These are phyloP conservation scores for Fraxinus nigra DNA, from an alignment of 305 asterid species.

Conservation along the genomic window DNA sequence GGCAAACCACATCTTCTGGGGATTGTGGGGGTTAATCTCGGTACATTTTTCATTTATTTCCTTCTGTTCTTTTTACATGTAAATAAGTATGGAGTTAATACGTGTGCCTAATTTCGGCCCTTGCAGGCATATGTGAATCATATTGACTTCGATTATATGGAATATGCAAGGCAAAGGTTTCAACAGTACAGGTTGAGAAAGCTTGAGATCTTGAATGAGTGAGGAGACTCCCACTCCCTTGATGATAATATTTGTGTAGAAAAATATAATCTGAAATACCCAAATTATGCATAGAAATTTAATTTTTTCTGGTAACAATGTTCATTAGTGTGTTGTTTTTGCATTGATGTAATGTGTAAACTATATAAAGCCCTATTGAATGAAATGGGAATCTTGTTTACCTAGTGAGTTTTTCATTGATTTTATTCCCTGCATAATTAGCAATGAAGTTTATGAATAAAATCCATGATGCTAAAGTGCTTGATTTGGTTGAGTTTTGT, in stretches of 20 bases:
- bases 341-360: neutral
- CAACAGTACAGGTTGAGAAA: slow-evolving; percentile 74
- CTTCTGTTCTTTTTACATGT: neutral
- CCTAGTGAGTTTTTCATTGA: neutral
- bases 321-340: neutral
- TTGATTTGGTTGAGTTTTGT: neutral
- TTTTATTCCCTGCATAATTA: neutral
- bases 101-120: neutral
- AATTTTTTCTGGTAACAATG: neutral
- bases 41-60: slow-evolving; percentile 28
- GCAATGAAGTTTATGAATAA: neutral
- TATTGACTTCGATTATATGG: slow-evolving; percentile 77
- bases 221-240: neutral
- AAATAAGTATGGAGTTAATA: neutral
- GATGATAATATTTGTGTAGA: slow-evolving; percentile 1
- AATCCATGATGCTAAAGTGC: neutral
- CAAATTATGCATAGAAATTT: neutral
- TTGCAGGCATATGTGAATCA: slow-evolving; percentile 71
- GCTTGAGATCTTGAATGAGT: slow-evolving; percentile 31
- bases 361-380: neutral
- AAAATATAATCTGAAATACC: neutral
- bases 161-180: slow-evolving; percentile 82
- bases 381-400: neutral
- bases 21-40: slow-evolving; percentile 93
- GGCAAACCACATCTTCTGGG: slow-evolving; percentile 92